Percentiles rank a stretch among this genome's conserved stretches.
These are phyloP conservation scores for Colletotrichum paranaense DNA, from an alignment of 2,329 filamentous ascomycete genomes.

Conservation along the genomic window DNA sequence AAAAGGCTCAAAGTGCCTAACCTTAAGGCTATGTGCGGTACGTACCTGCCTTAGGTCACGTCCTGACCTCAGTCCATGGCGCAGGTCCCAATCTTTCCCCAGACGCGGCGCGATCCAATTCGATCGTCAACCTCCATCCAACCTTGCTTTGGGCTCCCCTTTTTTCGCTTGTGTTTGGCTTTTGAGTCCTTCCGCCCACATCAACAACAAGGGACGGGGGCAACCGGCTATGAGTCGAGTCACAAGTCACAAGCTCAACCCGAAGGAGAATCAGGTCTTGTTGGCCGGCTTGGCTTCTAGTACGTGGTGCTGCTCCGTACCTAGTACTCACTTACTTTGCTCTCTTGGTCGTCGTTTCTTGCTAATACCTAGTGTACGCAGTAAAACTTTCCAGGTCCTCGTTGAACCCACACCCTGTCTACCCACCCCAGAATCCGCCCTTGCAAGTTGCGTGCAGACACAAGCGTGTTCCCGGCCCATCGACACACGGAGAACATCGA, in stretches of 20 bases:
- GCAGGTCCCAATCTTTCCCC: constrained; percentile 32
- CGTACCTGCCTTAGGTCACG: neutral
- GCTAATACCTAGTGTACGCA: neutral
- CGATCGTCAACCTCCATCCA: constrained; percentile 14
- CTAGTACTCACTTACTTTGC: neutral
- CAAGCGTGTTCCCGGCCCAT: constrained; percentile 11
- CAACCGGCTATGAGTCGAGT: constrained; percentile 18
- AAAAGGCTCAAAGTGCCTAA: neutral
- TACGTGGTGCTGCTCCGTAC: neutral
- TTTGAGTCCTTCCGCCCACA: constrained; percentile 15
- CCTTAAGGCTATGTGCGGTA: neutral
- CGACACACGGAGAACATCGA: constrained; percentile 17
- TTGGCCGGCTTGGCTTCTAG: constrained; percentile 5
- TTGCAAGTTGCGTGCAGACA: constrained; percentile 12
- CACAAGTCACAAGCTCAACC: neutral
- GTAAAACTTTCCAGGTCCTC: constrained; percentile 13
- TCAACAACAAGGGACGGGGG: constrained; percentile 14
- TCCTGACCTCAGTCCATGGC: constrained; percentile 1
- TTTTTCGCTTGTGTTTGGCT: constrained; percentile 28
- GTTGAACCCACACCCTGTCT: constrained; percentile 15
- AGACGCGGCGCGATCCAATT: constrained; percentile 34
- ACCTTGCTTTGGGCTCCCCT: constrained; percentile 13
- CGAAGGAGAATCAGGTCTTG: neutral
- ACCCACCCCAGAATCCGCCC: constrained; percentile 7
- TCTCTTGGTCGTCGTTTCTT: neutral